phyloP scores from a whole-genome alignment of 2,329 filamentous ascomycete species.

The Neofusicoccum sp. region DNA sequence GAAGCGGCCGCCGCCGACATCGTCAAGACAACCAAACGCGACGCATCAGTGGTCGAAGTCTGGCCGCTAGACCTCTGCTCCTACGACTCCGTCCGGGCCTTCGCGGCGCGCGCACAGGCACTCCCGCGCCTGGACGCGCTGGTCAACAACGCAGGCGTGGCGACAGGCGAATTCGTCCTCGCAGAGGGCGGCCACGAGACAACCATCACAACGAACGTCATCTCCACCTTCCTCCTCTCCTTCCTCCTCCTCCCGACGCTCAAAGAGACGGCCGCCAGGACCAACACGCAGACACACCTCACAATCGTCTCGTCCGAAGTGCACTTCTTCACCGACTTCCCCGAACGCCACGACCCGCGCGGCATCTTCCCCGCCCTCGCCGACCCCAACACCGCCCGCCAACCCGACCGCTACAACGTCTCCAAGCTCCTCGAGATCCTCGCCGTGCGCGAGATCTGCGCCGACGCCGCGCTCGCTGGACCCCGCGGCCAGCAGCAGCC shows the following conservation, averaged over 20 bases:
- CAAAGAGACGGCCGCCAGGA: slow-evolving; percentile 1
- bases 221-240: slow-evolving; percentile 39
- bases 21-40: slow-evolving; percentile 30
- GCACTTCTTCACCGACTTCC: slow-evolving; percentile 18
- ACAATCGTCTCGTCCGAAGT: slow-evolving; percentile 21
- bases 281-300: slow-evolving; percentile 13
- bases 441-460: slow-evolving; percentile 24
- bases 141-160: slow-evolving; percentile 41
- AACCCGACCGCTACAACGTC: slow-evolving; percentile 24
- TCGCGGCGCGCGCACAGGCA: slow-evolving; percentile 27
- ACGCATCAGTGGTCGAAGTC: slow-evolving; percentile 40
- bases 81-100: slow-evolving; percentile 38
- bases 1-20: slow-evolving; percentile 45
- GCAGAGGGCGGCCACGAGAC: slow-evolving; percentile 30
- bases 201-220: slow-evolving; percentile 40
- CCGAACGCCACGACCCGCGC: slow-evolving; percentile 6
- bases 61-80: slow-evolving; percentile 44
- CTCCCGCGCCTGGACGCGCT: slow-evolving; percentile 37
- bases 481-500: neutral
- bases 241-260: slow-evolving; percentile 31
- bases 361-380: slow-evolving; percentile 24
- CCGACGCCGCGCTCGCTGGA: neutral
- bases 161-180: slow-evolving; percentile 25
- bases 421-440: slow-evolving; percentile 30
- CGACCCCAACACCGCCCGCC: slow-evolving; percentile 20